Percentiles rank a stretch among this genome's conserved stretches.
These are phyloP conservation scores for Spergularia azorica DNA, from an alignment of 179 eudicot genomes.

Conservation along the genomic window DNA sequence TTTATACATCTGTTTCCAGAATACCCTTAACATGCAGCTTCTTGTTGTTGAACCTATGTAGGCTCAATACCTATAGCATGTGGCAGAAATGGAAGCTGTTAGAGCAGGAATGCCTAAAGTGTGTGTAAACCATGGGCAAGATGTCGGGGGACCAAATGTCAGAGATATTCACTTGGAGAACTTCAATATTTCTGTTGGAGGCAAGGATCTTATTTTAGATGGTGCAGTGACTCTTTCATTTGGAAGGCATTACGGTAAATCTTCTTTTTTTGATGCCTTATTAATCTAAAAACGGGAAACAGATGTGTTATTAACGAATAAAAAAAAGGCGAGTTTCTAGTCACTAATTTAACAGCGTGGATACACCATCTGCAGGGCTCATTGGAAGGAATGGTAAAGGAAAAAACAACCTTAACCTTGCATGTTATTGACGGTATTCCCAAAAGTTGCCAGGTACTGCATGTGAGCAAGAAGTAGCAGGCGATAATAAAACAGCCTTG, in stretches of 20 bases:
- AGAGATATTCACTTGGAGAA: conserved; percentile 90
- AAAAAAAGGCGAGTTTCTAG: neutral
- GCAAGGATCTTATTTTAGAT: conserved; percentile 92
- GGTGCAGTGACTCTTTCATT: conserved; percentile 77
- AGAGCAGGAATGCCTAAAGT: conserved; percentile 94
- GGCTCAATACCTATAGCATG: conserved; percentile 78
- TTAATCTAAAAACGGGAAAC: neutral
- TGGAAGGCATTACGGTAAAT: conserved; percentile 94
- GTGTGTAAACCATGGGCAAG: conserved; percentile 66
- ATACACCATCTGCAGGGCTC: conserved; percentile 59
- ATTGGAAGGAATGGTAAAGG: conserved; percentile 99
- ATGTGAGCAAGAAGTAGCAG: conserved; percentile 99
- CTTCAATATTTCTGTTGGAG: conserved; percentile 92
- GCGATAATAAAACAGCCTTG: conserved; percentile 83
- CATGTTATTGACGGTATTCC: conserved; percentile 97
- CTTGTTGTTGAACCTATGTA: conserved; percentile 33
- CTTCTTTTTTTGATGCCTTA: neutral
- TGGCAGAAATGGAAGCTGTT: conserved; percentile 95
- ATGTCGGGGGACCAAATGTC: conserved; percentile 60
- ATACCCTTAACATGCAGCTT: conserved; percentile 1
- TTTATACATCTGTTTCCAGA: neutral
- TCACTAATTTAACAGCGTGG: conserved; percentile 1
- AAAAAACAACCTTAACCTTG: conserved; percentile 96
- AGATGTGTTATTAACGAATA: neutral
- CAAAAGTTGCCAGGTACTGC: conserved; percentile 89